phyloP scores from a whole-genome alignment of 2,329 filamentous ascomycete genomes.

The Sclerotinia borealis region DNA sequence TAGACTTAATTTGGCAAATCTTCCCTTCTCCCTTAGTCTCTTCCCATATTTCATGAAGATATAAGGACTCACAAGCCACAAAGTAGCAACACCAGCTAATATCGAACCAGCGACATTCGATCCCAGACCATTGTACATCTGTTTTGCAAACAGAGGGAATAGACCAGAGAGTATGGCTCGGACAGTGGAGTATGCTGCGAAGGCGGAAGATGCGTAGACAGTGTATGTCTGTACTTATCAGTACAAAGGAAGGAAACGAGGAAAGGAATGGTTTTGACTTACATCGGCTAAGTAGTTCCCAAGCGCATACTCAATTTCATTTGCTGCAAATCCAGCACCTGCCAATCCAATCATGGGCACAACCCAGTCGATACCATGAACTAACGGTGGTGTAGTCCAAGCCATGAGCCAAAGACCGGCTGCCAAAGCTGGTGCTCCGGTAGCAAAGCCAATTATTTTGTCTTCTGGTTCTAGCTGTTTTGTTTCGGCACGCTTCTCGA shows the following conservation, averaged over 20 bases:
- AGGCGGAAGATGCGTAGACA: conserved; percentile 39
- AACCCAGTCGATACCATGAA: conserved; percentile 34
- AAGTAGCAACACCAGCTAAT: conserved; percentile 37
- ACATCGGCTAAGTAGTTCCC: conserved; percentile 39
- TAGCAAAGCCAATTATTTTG: conserved; percentile 42
- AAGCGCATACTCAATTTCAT: conserved; percentile 39
- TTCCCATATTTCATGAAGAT: conserved; percentile 37
- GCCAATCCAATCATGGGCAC: conserved; percentile 38
- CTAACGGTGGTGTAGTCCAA: conserved; percentile 40
- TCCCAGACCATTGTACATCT: conserved; percentile 37
- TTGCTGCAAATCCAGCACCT: conserved; percentile 42
- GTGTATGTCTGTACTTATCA: conserved; percentile 32
- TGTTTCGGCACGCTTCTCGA: conserved; percentile 18
- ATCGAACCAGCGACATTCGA: conserved; percentile 37
- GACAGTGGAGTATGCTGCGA: conserved; percentile 38
- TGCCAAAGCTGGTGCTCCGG: conserved; percentile 40
- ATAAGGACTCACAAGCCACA: conserved; percentile 36
- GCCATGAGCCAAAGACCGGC: conserved; percentile 41
- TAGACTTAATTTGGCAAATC: neutral
- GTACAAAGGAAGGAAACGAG: neutral
- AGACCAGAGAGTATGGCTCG: conserved; percentile 35
- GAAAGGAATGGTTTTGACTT: neutral
- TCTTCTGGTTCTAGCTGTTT: conserved; percentile 36
- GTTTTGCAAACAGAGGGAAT: conserved; percentile 37
- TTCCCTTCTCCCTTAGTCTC: conserved; percentile 26